A percentile compares a stretch with the other conserved stretches of the same genome.
These are phyloP conservation scores for Phanerodontia chrysosporium DNA, from an alignment of 768 basidiomycete genomes.

Conservation along the genomic window DNA sequence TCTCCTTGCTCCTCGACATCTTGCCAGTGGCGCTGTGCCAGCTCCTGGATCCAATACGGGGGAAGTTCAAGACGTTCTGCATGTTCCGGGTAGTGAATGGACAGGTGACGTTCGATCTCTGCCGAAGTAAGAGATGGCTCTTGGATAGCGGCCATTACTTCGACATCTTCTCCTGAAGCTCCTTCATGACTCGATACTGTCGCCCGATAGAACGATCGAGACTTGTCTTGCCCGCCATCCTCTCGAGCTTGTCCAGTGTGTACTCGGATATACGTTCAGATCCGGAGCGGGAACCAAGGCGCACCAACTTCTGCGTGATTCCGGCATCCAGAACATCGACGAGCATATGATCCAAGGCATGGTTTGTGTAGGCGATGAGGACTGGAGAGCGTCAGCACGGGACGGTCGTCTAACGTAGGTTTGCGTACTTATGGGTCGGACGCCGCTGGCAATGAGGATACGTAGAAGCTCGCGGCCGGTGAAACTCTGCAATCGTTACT, in stretches of 20 bases:
- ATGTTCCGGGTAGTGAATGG: conserved; percentile 45
- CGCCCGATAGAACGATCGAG: conserved; percentile 32
- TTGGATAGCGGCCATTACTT: conserved; percentile 28
- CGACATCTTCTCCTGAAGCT: conserved; percentile 35
- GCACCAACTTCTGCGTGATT: conserved; percentile 62
- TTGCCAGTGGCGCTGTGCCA: conserved; percentile 13
- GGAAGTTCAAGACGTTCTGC: conserved; percentile 36
- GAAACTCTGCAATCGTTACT: too few relatives aligned
- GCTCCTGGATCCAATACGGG: conserved; percentile 42
- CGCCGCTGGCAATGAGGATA: conserved; percentile 49
- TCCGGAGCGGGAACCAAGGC: conserved; percentile 61
- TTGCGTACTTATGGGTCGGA: conserved; percentile 44
- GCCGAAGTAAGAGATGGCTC: conserved; percentile 26
- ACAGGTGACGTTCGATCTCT: conserved; percentile 39
- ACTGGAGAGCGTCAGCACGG: conserved; percentile 16
- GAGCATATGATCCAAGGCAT: conserved; percentile 74
- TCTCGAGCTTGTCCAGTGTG: conserved; percentile 57
- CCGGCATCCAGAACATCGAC: conserved; percentile 56
- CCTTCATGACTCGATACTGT: conserved; percentile 38
- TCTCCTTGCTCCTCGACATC: conserved; percentile 13
- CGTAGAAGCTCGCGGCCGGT: conserved; percentile 68
- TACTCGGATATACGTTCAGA: conserved; percentile 60
- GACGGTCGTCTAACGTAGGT: not conserved
- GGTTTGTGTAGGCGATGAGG: conserved; percentile 70
- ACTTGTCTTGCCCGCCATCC: conserved; percentile 35